phyloP scores from a whole-genome alignment of 208 protist species.

The Leishmania lainsoni region DNA sequence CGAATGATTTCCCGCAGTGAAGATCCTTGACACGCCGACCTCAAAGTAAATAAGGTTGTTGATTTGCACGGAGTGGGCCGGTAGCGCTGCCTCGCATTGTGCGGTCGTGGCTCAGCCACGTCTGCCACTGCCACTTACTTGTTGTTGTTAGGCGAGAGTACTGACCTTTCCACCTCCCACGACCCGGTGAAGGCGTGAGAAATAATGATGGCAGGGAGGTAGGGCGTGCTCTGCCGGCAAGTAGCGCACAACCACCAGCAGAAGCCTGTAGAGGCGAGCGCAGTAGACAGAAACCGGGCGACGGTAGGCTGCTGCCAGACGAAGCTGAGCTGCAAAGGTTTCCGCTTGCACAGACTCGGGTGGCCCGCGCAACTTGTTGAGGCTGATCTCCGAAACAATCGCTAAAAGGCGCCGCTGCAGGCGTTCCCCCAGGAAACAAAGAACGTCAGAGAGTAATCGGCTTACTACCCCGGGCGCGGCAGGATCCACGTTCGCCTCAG shows the following conservation, averaged over 20 bases:
- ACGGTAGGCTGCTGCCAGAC: constrained; percentile 54
- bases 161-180: constrained; percentile 57
- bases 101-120: not conserved
- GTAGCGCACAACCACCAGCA: constrained; percentile 53
- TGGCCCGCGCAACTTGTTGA: constrained; percentile 79
- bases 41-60: constrained; percentile 68
- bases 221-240: constrained; percentile 52
- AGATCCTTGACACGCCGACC: constrained; percentile 58
- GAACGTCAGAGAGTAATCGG: constrained; percentile 22
- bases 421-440: constrained; percentile 41
- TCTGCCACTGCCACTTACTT: constrained; percentile 12
- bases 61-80: constrained; percentile 25
- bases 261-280: constrained; percentile 69
- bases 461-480: not conserved
- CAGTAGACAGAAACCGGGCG: constrained; percentile 84
- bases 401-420: constrained; percentile 47
- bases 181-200: constrained; percentile 88
- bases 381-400: constrained; percentile 85
- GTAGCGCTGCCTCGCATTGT: not conserved
- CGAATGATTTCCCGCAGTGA: constrained; percentile 58
- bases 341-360: constrained; percentile 39
- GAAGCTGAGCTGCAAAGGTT: constrained; percentile 61
- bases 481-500: not conserved
- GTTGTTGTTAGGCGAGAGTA: constrained; percentile 63
- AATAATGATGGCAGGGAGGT: constrained; percentile 51